Evolutionary conservation across 2,329 filamentous ascomycete genomes (phyloP), one percentile per base, ranked within the genome.

Genomic region (Fonsecaea nubica): DNA sequence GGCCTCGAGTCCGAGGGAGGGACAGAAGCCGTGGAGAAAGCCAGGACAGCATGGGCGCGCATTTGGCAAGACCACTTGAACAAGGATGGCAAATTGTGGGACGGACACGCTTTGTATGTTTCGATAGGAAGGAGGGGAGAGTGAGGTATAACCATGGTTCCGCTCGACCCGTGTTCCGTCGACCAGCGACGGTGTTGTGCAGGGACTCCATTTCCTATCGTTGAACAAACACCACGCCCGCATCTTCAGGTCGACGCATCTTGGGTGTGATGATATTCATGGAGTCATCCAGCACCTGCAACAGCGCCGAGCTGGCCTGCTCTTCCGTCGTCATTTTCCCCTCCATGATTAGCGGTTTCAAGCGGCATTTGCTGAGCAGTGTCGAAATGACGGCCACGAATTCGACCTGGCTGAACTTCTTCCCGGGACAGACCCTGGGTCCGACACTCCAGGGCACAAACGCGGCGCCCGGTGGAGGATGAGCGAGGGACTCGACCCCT

Each of bases 341-440:
- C 12, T 40, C 53, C 3, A 65, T 58, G 10, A 62, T 35, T 55
- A 68, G 13, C 7, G 64, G 62, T 45, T 67, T 60, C 18, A 72
- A 30, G 1, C 67, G 56, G 38, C 58, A 70, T 21, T 33, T n/a
- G 8, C 36, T 56, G 25, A 72, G 50, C 36, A 69, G 21, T 4
- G 64, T 64, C 54, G 70, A 69, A 33, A 79, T 66, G 3, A 75
- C 73, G 15, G 76, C 77, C 8, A 77, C 77, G 58, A 76, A 73
- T 53, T 78, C 77, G 9, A 78, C 77, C 63, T 79, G 77, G n/a
- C 75, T 74, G 68, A 79, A 77, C 60, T 75, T 77, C 55, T 73
- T 74, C 1, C 77, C 77, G 8, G 53, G 57, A 63, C 76, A 79
- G 21, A 70, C 65, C 25, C 75, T 70, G 9, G 73, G 69, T 2